Evolutionary conservation across 306 rosid genomes (phyloP).

Genomic region (Begonia loranthoides): DNA sequence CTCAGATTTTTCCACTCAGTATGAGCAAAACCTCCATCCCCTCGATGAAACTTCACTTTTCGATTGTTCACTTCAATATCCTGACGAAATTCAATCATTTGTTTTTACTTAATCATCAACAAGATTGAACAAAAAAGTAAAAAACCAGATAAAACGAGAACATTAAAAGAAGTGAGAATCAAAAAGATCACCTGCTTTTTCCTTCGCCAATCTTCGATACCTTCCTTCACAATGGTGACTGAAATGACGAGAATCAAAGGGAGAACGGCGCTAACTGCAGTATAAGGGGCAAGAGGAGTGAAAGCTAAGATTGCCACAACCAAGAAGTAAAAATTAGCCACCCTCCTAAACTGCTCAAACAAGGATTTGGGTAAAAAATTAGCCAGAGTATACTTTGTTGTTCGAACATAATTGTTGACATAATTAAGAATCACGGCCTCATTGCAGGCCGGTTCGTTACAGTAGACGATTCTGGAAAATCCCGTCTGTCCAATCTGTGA

Average conservation of each 20-base stretch:
- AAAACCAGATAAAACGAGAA: background rate
- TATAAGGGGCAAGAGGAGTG: slow-evolving; percentile 74
- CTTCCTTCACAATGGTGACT: slow-evolving; percentile 81
- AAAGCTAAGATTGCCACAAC: slow-evolving; percentile 61
- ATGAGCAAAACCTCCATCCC: slow-evolving; percentile 40
- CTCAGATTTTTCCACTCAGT: slow-evolving; percentile 75
- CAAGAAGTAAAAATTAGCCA: slow-evolving; percentile 82
- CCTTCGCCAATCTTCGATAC: slow-evolving; percentile 67
- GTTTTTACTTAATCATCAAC: background rate
- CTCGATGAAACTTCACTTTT: slow-evolving; percentile 49
- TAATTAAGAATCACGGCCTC: slow-evolving; percentile 43
- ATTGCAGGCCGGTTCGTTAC: slow-evolving; percentile 49
- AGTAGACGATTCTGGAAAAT: slow-evolving; percentile 58
- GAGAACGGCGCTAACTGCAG: slow-evolving; percentile 68
- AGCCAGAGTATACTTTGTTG: slow-evolving; percentile 63
- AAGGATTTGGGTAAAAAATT: slow-evolving; percentile 84
- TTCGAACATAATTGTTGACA: slow-evolving; percentile 50
- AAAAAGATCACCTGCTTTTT: slow-evolving; percentile 54
- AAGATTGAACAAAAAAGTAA: background rate
- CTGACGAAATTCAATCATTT: slow-evolving; percentile 22
- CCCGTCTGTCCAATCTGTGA: slow-evolving; percentile 69
- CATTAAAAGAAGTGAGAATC: background rate
- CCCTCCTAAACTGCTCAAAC: slow-evolving; percentile 98
- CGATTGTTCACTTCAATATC: slow-evolving; percentile 80
- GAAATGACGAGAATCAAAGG: slow-evolving; percentile 49